Percentiles rank a stretch among this genome's conserved stretches.
phyloP scores from a whole-genome alignment of 257 asterid species.

The Solanum lycopersicoides region DNA sequence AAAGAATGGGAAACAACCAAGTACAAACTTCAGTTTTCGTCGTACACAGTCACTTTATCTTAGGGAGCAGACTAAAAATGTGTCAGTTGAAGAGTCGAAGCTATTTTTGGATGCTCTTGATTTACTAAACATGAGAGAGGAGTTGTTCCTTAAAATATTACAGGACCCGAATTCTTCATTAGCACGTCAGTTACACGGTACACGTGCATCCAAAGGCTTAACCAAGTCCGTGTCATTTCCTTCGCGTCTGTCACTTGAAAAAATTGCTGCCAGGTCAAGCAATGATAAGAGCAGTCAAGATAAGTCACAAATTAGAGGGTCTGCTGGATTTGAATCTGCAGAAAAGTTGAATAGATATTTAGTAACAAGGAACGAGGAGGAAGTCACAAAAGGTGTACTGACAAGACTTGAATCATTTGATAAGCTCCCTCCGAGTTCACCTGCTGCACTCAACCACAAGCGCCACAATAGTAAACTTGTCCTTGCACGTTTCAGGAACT shows the following conservation, averaged over 20 bases:
- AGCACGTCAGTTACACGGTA: conserved; percentile 34
- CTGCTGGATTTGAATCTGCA: neutral
- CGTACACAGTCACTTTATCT: conserved; percentile 35
- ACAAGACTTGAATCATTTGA: conserved; percentile 4
- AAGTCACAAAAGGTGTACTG: neutral
- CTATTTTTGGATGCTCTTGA: conserved; percentile 65
- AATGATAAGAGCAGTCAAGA: neutral
- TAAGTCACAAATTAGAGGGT: neutral
- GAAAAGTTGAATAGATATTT: neutral
- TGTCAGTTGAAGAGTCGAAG: conserved; percentile 57
- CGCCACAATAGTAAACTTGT: conserved; percentile 25
- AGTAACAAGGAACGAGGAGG: neutral
- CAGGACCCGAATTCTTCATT: conserved; percentile 51
- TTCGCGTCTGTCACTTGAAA: conserved; percentile 5
- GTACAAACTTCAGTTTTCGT: conserved; percentile 40
- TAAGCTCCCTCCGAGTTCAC: conserved; percentile 6
- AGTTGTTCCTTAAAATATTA: conserved; percentile 59
- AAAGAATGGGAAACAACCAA: conserved; percentile 14
- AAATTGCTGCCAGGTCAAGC: neutral
- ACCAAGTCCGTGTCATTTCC: conserved; percentile 67
- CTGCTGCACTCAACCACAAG: conserved; percentile 9
- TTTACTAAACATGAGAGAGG: conserved; percentile 61
- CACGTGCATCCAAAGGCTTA: conserved; percentile 29
- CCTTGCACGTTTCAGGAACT: conserved; percentile 52
- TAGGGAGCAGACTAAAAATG: conserved; percentile 30